Conservation (phyloP, 2,329 filamentous ascomycete species). For the Orbilia blumenaviensis region DNA sequence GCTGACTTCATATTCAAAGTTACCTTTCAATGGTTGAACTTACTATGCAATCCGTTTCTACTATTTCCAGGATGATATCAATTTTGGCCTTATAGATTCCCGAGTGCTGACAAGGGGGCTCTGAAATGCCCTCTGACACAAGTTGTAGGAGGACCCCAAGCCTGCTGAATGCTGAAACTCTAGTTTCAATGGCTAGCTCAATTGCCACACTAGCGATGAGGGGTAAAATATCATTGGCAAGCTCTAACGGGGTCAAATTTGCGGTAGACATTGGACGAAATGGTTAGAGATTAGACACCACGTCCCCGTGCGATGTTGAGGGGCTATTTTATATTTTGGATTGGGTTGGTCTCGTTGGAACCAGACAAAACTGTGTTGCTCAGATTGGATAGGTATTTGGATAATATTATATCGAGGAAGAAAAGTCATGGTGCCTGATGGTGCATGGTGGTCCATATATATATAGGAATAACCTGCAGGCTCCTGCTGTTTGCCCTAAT, state of each 20-base stretch:
- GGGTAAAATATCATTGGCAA: slow-evolving; percentile 27
- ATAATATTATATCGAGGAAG: no score
- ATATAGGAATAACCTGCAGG: no score
- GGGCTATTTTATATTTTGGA: no score
- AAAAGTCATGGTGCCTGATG: no score
- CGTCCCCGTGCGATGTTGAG: not conserved
- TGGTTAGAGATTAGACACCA: not conserved
- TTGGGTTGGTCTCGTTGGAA: no score
- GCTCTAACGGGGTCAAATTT: not conserved
- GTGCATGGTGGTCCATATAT: no score
- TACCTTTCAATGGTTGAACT: not conserved
- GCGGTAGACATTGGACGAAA: not conserved
- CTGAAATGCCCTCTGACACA: not conserved
- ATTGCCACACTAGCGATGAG: not conserved
- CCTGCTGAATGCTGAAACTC: slow-evolving; percentile 2
- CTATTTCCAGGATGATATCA: not conserved
- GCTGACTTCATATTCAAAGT: not conserved
- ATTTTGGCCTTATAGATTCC: slow-evolving; percentile 9
- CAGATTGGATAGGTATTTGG: no score
- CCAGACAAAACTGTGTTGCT: no score
- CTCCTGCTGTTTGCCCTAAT: no score
- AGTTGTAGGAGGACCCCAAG: not conserved
- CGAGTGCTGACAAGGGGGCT: not conserved
- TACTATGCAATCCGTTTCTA: slow-evolving; percentile 41
- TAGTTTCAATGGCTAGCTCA: slow-evolving; percentile 6